Evolutionary conservation across 192 early-diverging fungal genomes (phyloP).

Genomic region (Helicostylum pulchrum): DNA sequence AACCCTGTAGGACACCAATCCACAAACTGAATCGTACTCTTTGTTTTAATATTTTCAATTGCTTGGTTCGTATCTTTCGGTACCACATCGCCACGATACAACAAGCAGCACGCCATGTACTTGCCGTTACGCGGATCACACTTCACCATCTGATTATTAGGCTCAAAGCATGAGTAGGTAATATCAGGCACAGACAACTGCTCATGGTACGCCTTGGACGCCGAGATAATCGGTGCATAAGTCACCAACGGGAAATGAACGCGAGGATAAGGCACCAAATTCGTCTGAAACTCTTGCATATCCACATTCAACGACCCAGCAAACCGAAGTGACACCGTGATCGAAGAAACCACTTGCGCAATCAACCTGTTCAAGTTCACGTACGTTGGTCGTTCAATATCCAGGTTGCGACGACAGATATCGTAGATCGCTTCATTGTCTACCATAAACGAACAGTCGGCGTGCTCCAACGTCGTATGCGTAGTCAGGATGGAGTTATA

Average conservation of each 20-base stretch:
- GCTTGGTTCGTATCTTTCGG: constrained; percentile 95
- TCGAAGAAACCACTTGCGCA: constrained; percentile 98
- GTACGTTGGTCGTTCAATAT: constrained; percentile 95
- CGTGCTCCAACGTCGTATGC: constrained; percentile 98
- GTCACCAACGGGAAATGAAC: constrained; percentile 98
- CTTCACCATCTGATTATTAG: constrained; percentile 99
- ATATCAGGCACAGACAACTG: constrained; percentile 92
- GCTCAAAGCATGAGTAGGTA: constrained; percentile 95
- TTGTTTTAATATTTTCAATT: constrained; percentile 90
- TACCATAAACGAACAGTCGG: constrained; percentile 99
- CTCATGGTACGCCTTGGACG: constrained; percentile 96
- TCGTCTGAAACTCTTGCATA: constrained; percentile 99
- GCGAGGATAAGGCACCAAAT: constrained; percentile 98
- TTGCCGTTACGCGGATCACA: constrained; percentile 96
- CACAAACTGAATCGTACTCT: constrained; percentile 95
- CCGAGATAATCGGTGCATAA: constrained; percentile 92
- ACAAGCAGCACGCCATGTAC: constrained; percentile 98
- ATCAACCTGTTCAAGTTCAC: constrained; percentile 96
- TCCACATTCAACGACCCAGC: constrained; percentile 98
- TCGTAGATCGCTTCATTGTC: constrained; percentile 99
- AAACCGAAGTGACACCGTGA: constrained; percentile 98
- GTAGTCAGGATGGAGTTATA: constrained; percentile 99
- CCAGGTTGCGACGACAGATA: constrained; percentile 96
- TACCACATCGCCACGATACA: constrained; percentile 98
- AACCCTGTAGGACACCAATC: constrained; percentile 99